Base-by-base conservation (phyloP, 2,329 filamentous ascomycete species). In the Neoascochyta sp. region DNA sequence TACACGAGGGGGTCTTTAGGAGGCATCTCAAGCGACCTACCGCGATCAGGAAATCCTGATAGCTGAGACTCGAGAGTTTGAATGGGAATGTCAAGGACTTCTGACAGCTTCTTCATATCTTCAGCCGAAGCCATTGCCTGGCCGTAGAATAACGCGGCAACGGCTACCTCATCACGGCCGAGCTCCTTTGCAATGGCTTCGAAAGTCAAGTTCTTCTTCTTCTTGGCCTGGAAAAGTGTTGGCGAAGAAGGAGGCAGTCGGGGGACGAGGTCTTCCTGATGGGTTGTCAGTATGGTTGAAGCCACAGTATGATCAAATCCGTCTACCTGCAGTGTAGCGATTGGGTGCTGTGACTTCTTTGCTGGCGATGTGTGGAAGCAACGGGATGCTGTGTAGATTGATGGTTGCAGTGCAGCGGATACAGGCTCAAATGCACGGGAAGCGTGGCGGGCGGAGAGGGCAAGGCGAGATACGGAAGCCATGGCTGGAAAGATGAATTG, bases 121-220 rank as follows among this genome's bases (percentile, higher is more conserved):
- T 85, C 81, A 0, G 75, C 54, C 0, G 80, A 83, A 1, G 86
- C 84, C 50, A 78, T 78, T 5, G 83, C 80, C 62, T 92, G 86
- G 16, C 89, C 89, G 62, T 95, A 95, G 74, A 95, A 95, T 42
- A 95, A 69, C 2, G 88, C 88, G 3, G 89, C 89, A 3, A 84
- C 78, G 22, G 86, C 86, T 22, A 95, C 85, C 66, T 95, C 85
- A 55, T 82, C 80, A 43, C 88, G 83, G 41, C 79, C 80, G 32
- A 95, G 73, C 16, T 80, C 71, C 45, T 79, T 66, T 29, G 78
- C 86, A 52, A 95, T 88, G 23, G 76, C 67, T 59, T 87, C 85
- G 58, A 95, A 95, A 52, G 74, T 85, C 19, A 94, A 74, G 45
- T 78, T 74, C 64, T 84, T 83, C 33, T 66, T 60, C 27, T 86